phyloP scores from a whole-genome alignment of 148 eudicot species.

The Gaultheria prostrata region DNA sequence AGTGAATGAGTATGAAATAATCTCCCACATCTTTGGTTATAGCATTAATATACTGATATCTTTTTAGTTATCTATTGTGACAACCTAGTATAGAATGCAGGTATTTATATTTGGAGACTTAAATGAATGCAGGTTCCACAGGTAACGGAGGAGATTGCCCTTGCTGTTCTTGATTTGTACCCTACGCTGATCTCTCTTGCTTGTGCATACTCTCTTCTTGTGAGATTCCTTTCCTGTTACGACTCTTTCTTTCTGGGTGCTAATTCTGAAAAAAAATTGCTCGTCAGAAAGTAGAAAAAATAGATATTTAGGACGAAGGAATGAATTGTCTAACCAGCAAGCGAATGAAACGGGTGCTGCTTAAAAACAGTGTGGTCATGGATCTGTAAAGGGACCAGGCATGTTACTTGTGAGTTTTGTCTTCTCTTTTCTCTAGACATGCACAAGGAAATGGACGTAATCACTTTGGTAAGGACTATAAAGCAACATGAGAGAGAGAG shows the following conservation, averaged over 20 bases:
- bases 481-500: not conserved
- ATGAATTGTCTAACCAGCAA: not conserved
- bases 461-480: not conserved
- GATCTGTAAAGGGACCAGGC: not conserved
- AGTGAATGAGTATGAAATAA: not conserved
- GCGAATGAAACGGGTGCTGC: not conserved
- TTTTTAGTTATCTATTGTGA: not conserved
- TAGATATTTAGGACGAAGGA: not conserved
- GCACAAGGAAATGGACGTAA: not conserved
- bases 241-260: not conserved
- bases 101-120: not conserved
- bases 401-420: not conserved
- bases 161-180: constrained; percentile 77
- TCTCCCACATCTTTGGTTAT: not conserved
- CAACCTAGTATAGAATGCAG: not conserved
- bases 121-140: constrained; percentile 72
- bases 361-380: not conserved
- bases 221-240: constrained; percentile 36
- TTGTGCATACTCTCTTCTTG: constrained; percentile 75
- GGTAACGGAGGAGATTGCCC: constrained; percentile 82
- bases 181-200: constrained; percentile 81
- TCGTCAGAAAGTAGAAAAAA: too few relatives aligned
- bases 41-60: not conserved
- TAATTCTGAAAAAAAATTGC: not conserved
- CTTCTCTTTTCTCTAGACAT: not conserved